Evolutionary conservation across 192 early-diverging fungal species (phyloP), one percentile per base, ranked within the genome.

Genomic region (Funneliformis geosporum): DNA sequence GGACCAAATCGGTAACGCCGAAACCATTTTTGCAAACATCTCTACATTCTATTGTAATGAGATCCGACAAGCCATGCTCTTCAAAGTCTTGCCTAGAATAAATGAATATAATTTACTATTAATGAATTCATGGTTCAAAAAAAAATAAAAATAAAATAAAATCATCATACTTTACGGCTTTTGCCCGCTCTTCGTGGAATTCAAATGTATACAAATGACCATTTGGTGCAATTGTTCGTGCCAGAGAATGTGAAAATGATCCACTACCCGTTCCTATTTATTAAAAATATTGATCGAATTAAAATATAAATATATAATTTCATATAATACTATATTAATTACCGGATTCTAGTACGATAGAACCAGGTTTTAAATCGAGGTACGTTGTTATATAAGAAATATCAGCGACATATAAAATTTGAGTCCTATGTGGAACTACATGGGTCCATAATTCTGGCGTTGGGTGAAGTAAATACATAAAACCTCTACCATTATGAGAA

Each of bases 361-460:
- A 89, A 21, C 97, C 96, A 6, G 96, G 96, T 74, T 87, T 90
- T 76, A 98, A 84, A 67, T 97, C 93, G 70, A 99, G 89, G 72
- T 90, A 88, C 43, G 89, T 82, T 16, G 91, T 92, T 27, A 99
- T 93, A 61, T 96, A 92, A 16, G 97, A 94, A 82, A 99, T 99
- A 81, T 99, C 97, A 23, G 96, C 92, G 69, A 93, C 83, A 80
- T 99, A 99, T 27, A 99, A 85, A 60, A 99, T 99, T 84, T 99
- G 97, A 12, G 97, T 99, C 59, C 97, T 90, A 80, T 99, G 97
- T 14, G 96, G 96, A 18, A 99, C 86, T 9, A 91, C 88, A 65
- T 91, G 85, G 0, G 97, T 99, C 97, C 97, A 99, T 33, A 99
- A 90, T 80, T 97, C 97, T 1, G 97, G 97, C 1, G 96, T 97